These are phyloP conservation scores for Tulasnella sp. DNA, from an alignment of 768 basidiomycete genomes.

Conservation along the genomic window DNA sequence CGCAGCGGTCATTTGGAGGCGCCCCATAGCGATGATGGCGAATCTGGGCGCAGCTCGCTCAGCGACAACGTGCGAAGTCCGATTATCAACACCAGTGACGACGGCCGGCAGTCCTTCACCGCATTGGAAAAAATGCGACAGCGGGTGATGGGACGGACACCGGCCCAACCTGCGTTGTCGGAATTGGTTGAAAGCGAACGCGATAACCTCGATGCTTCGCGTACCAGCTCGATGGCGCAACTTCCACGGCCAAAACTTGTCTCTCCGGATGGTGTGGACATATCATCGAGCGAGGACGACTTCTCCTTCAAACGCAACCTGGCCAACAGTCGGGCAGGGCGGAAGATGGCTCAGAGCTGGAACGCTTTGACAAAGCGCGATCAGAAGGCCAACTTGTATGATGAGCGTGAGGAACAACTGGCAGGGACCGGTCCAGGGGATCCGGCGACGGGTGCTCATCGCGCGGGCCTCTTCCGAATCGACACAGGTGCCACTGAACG, in stretches of 20 bases:
- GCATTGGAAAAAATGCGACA: slow-evolving; percentile 3
- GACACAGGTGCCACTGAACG: background rate
- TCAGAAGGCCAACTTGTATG: slow-evolving; percentile 6
- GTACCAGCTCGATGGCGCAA: background rate
- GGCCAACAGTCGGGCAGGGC: slow-evolving; percentile 3
- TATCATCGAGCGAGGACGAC: slow-evolving; percentile 10
- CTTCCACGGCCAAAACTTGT: background rate
- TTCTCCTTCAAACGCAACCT: slow-evolving; percentile 4
- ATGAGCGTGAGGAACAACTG: slow-evolving; percentile 9
- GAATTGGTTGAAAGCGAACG: background rate
- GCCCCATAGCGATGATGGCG: slow-evolving; percentile 13
- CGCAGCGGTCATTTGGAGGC: background rate
- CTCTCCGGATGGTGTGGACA: background rate
- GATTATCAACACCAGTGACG: slow-evolving; percentile 12
- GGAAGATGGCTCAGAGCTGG: slow-evolving; percentile 18
- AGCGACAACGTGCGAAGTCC: slow-evolving; percentile 17
- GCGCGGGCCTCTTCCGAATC: background rate
- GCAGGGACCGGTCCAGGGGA: background rate
- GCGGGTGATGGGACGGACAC: background rate
- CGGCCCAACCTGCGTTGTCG: background rate
- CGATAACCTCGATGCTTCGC: background rate
- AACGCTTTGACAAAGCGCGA: slow-evolving; percentile 18
- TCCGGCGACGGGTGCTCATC: background rate
- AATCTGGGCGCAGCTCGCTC: slow-evolving; percentile 13
- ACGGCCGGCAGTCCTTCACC: background rate